A percentile compares a stretch with the other conserved stretches of the same genome.
Evolutionary conservation across 2,329 filamentous ascomycete genomes (phyloP).

Genomic region (Claviceps sorghi): DNA sequence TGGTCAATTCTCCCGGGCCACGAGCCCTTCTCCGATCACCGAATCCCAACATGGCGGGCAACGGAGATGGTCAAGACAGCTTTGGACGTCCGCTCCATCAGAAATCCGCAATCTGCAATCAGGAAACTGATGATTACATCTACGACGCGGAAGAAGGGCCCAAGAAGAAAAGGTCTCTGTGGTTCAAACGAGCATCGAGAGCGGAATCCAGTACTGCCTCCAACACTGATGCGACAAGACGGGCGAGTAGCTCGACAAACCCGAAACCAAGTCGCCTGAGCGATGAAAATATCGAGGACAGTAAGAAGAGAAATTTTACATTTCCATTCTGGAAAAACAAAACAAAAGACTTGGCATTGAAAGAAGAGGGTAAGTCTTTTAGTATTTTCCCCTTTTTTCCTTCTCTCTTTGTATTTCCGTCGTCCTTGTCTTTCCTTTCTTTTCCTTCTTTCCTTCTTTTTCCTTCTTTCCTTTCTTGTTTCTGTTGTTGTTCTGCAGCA

Average conservation of each 20-base stretch:
- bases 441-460: not conserved
- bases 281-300: slow-evolving; percentile 12
- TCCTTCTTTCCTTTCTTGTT: no score
- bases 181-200: slow-evolving; percentile 37
- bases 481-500: not conserved
- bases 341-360: slow-evolving; percentile 28
- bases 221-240: not conserved
- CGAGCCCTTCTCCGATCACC: slow-evolving; percentile 21
- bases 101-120: slow-evolving; percentile 7
- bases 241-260: slow-evolving; percentile 2
- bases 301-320: slow-evolving; percentile 38
- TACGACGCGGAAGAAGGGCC: slow-evolving; percentile 9
- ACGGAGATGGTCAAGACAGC: slow-evolving; percentile 18
- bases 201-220: slow-evolving; percentile 11
- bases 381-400: not conserved
- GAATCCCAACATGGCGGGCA: slow-evolving; percentile 27
- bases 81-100: slow-evolving; percentile 10
- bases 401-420: no score
- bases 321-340: slow-evolving; percentile 43
- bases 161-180: slow-evolving; percentile 33
- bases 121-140: slow-evolving; percentile 9
- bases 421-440: no score
- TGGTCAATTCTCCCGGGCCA: slow-evolving; percentile 35
- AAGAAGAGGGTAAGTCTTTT: slow-evolving; percentile 24
- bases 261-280: slow-evolving; percentile 7